phyloP scores from a whole-genome alignment of 2,329 filamentous ascomycete species.

The Endocalyx cinctus region DNA sequence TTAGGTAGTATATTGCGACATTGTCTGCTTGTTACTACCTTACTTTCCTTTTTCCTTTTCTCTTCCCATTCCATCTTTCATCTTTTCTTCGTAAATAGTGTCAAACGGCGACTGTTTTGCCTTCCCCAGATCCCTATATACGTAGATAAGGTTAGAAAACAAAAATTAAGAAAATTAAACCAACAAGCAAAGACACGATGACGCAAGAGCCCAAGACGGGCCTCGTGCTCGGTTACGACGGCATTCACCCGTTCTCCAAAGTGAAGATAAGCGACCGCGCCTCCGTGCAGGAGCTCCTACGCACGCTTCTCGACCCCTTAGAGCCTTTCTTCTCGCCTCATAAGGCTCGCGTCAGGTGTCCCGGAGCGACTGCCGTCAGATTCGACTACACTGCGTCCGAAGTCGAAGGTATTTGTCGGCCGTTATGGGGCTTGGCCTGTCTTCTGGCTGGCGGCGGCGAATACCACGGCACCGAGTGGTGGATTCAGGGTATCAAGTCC shows the following conservation, averaged over 20 bases:
- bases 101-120: too few species aligned
- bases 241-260: slow-evolving; percentile 51
- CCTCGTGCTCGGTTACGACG: slow-evolving; percentile 46
- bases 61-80: too few species aligned
- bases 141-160: too few species aligned
- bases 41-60: too few species aligned
- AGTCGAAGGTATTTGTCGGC: slow-evolving; percentile 70
- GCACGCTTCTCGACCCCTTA: slow-evolving; percentile 64
- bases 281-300: slow-evolving; percentile 58
- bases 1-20: too few species aligned
- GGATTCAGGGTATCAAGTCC: slow-evolving; percentile 64
- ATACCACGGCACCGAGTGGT: slow-evolving; percentile 60
- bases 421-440: slow-evolving; percentile 70
- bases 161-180: too few species aligned
- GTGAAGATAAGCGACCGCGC: slow-evolving; percentile 45
- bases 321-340: slow-evolving; percentile 66
- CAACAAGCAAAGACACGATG: too few species aligned
- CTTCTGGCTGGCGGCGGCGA: slow-evolving; percentile 64
- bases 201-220: too few species aligned
- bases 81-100: too few species aligned
- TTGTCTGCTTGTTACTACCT: too few species aligned
- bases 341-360: slow-evolving; percentile 61
- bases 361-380: slow-evolving; percentile 66
- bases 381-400: slow-evolving; percentile 76
- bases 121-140: too few species aligned